Evolutionary conservation across 108 stramenopile genomes (phyloP), one percentile per base, ranked within the genome.

Genomic region (Cyclotella atomus): DNA sequence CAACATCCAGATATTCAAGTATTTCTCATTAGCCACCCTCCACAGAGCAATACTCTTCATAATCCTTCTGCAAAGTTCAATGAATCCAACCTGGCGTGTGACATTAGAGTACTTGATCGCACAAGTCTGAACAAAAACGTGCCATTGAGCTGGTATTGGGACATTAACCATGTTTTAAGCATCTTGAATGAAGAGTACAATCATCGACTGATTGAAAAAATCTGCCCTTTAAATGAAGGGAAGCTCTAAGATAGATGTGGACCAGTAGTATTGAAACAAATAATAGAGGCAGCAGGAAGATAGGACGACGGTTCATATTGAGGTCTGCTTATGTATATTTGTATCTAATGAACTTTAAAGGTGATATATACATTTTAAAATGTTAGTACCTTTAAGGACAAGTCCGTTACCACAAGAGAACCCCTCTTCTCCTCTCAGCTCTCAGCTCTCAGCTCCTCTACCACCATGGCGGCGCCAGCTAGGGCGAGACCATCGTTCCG

Each of bases 121-220:
- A 53, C 66, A 15, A 33, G 0, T 33, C 23, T 68, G 10, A 68
- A 52, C 24, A 34, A 52, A 68, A 33, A 52, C 20, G 53, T 68
- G 30, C 66, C 66, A 6, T 20, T 7, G 17, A 30, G 6, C 19
- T 68, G 66, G 66, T 68, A 68, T 55, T 68, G 33, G 53, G 66
- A 68, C 19, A 33, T 6, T 0, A 6, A 38, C 3, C 66, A 68
- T 68, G 52, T 53, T 23, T 21, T 38, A 29, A 53, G 52, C 32
- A 68, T 68, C 29, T 16, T 68, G 19, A 68, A 68, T 53, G 33
- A 35, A 35, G 66, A 68, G 29, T 54, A 53, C 52, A 32, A 32
- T 30, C 56, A 19, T 1, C 29, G 12, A 32, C 29, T 30, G 12
- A 28, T 19, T 1, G 15, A 54, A 68, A 41, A 9, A 41, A 9